Base-by-base conservation (phyloP, 257 asterid species). In the Leonotis leonurus region DNA sequence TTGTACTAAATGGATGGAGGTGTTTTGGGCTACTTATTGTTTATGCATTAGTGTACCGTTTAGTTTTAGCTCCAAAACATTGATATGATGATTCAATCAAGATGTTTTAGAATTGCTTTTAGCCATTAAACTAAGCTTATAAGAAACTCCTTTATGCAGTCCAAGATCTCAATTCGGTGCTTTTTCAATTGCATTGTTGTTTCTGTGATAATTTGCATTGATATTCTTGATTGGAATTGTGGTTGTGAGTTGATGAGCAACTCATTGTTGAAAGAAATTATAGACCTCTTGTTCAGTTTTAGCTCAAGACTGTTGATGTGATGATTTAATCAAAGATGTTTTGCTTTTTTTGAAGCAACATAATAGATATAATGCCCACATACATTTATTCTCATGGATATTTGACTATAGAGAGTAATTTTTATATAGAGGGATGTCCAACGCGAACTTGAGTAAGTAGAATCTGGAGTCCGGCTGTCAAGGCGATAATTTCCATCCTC, bases 401-500 rank as follows among this genome's bases (percentile, higher is more conserved):
- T 18, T 56, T 49, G 13, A 29, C 54, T 48, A 17, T 55, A 16
- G 12, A 41, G 27, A 54, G 63, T 52, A 17, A 11, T 66, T 62
- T 55, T 52, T 64, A 57, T 80, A 80, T 44, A 92, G 99, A 85
- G 96, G 77, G 99, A 92, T 73, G 88, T 92, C 52, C 97, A 85
- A 70, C 76, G 94, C 71, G 99, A 92, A 80, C 90, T 92, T 21
- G 99, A 92, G 80, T 96, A 86, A 72, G 80, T 87, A 50, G 99
- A 92, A 77, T 81, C 95, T 77, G 99, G 96, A 52, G 64, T 78
- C 13, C 80, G 95, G 46, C 77, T 87, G 55, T 83, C 93, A 29
- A 83, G 93, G 75, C 78, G 98, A 65, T 96, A 92, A 54, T 85
- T 81, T 74, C 41, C 88, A 25, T 76, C 96, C 56, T 82, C 66